Conservation (phyloP, 257 asterid genomes). For the Gentiana dahurica region DNA sequence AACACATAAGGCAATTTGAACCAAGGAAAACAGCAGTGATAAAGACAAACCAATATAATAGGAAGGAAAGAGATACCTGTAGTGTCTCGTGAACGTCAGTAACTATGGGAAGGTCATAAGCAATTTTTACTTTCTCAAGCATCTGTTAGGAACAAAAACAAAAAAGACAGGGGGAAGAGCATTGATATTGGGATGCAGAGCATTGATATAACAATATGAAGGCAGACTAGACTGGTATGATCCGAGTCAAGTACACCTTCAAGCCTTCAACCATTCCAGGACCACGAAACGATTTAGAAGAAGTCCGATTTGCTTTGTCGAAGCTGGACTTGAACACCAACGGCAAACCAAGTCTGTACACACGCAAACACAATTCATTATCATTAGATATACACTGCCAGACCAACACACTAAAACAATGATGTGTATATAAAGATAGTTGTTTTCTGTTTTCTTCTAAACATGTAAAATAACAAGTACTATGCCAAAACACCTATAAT, state of each 20-base stretch:
- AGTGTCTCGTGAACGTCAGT: constrained; percentile 75
- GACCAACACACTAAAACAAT: no score
- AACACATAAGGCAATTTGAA: background rate
- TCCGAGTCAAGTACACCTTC: constrained; percentile 29
- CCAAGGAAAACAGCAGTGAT: background rate
- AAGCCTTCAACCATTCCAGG: constrained; percentile 78
- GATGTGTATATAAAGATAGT: no score
- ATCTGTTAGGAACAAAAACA: constrained; percentile 31
- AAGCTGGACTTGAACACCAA: constrained; percentile 81
- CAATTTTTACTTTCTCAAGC: constrained; percentile 74
- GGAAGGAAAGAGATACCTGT: constrained; percentile 36
- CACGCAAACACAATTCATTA: background rate
- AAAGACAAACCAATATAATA: background rate
- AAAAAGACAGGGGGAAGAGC: background rate
- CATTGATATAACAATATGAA: background rate
- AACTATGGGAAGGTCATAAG: constrained; percentile 59
- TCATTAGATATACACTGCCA: no score
- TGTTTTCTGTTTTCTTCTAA: no score
- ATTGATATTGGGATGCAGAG: background rate
- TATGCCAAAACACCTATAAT: no score
- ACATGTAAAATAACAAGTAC: no score
- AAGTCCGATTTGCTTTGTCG: constrained; percentile 84
- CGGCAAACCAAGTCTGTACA: constrained; percentile 50
- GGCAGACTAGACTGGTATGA: background rate
- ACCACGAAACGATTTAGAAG: constrained; percentile 83